Percentiles rank a stretch among this genome's conserved stretches.
Evolutionary conservation across 768 basidiomycete species (phyloP).

Genomic region (Nidula microcarpa): DNA sequence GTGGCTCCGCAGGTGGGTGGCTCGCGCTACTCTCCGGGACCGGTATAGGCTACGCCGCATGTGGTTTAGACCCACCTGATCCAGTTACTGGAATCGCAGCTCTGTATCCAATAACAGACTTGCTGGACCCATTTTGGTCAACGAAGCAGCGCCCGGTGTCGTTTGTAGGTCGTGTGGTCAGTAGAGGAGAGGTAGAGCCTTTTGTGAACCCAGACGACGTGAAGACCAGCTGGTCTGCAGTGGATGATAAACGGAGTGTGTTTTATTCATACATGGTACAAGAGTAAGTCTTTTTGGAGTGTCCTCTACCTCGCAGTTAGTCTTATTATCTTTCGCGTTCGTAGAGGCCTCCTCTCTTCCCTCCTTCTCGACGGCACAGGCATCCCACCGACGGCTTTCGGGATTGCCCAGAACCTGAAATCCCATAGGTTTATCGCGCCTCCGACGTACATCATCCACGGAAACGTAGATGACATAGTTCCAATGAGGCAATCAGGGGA

Average conservation of each 20-base stretch:
- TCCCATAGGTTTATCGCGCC: conserved; percentile 17
- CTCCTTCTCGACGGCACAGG: conserved; percentile 26
- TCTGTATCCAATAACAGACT: conserved; percentile 32
- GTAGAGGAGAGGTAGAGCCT: conserved; percentile 19
- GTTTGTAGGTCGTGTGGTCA: conserved; percentile 26
- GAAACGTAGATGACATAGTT: conserved; percentile 29
- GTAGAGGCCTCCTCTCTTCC: conserved; percentile 20
- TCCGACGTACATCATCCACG: conserved; percentile 30
- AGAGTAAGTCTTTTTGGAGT: conserved; percentile 24
- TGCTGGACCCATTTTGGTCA: conserved; percentile 32
- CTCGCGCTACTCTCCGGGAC: conserved; percentile 27
- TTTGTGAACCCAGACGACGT: conserved; percentile 22
- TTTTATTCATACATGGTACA: conserved; percentile 38
- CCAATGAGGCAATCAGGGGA: conserved; percentile 26
- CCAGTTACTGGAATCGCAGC: conserved; percentile 26
- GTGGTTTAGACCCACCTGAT: conserved; percentile 21
- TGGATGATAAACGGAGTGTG: conserved; percentile 21
- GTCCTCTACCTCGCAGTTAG: not conserved
- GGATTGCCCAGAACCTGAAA: conserved; percentile 21
- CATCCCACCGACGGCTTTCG: conserved; percentile 22
- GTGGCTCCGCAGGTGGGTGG: conserved; percentile 37
- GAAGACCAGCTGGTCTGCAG: conserved; percentile 16
- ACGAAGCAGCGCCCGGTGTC: conserved; percentile 26
- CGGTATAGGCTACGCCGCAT: conserved; percentile 28
- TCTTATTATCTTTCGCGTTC: not conserved